Base-by-base conservation (phyloP, 257 asterid species). In the Solanum tacnaense region DNA sequence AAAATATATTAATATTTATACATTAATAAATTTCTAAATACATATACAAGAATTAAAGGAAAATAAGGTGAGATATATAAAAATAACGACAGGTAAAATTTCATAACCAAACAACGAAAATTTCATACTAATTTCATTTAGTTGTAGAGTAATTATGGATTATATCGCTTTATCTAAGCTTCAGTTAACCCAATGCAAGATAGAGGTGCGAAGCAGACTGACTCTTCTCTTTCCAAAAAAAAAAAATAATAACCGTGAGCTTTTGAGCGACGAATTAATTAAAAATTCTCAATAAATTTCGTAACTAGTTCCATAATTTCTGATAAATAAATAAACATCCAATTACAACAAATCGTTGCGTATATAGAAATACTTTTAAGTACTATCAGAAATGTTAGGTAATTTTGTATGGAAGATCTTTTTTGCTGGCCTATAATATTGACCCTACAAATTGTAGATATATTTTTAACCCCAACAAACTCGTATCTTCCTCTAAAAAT, bases 401-500 rank as follows among this genome's bases (percentile, higher is more conserved):
- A 58, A 62, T 76, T 38, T 38, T 49, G 32, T 83, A 67, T 85
- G 85, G 88, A 81, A 87, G 74, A 23, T 87, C 88, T 84, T 65
- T 87, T 88, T 89, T 86, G 91, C 86, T 89, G 85, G 82, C 84
- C 86, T 87, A 86, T 79, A 13, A 34, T 4, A 72, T 32, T 32
- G 85, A 38, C 88, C 83, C 81, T 78, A 86, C 44, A 78, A 32
- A 39, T 76, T 76, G 58, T 16, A 76, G 32, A 52, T 27, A 18
- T 76, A 76, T 76, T 76, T 56, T 1, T 76, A 71, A 70, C 75
- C 44, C 41, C 18, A 49, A 56, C 84, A 73, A 89, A 27, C 79
- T 86, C 87, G 85, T 25, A 91, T 88, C 89, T 86, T 81, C 62
- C 84, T 35, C 35, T 90, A 84, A 74, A 91, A 91, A 89, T 90